Evolutionary conservation across 345 rosid genomes (phyloP), one percentile per base, ranked within the genome.

Genomic region (Rhodamnia rubescens): DNA sequence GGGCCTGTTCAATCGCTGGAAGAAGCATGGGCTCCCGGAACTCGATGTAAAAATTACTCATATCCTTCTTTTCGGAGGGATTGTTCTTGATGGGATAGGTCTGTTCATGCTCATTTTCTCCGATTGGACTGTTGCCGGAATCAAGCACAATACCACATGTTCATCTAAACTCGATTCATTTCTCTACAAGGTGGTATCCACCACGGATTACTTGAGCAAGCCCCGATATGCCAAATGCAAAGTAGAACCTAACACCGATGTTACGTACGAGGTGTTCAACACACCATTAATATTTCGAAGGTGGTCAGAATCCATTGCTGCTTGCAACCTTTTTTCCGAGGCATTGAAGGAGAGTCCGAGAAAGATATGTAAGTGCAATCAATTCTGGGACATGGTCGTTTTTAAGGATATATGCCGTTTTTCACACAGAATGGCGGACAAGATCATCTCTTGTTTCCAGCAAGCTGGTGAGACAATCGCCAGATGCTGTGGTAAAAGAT

Each of bases 1-100:
- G 9, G 36, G 20, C 5, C 8, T 27, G 1, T 27, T 3, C 74
- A 13, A 6, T 59, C 20, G 0, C 36, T 59, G 0, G 36, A 27
- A 58, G 32, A 58, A 59, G 36, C 3, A 27, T 59, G 1, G 6
- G 3, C 9, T 27, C 36, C 5, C 0, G 2, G 2, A 27, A 1
- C 20, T 59, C 0, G 1, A 27, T 27, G 36, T 59, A 32, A 59
- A 13, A 59, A 59, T 27, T 59, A 59, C 74, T 61, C 2, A 29
- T 61, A 29, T 61, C 74, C 74, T 61, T 32, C 75, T 32, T 32
- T 64, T 29, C 9, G 75, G 75, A 64, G 75, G 75, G 44, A 64
- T 64, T 29, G 9, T 32, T 16, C 20, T 64, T 29, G 75, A 64
- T 32, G 75, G 75, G 75, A 29, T 64, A 8, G 75, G 44, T 64